These are phyloP conservation scores for Lasiosphaeria ovina DNA, from an alignment of 495 filamentous ascomycete genomes.

Conservation along the genomic window DNA sequence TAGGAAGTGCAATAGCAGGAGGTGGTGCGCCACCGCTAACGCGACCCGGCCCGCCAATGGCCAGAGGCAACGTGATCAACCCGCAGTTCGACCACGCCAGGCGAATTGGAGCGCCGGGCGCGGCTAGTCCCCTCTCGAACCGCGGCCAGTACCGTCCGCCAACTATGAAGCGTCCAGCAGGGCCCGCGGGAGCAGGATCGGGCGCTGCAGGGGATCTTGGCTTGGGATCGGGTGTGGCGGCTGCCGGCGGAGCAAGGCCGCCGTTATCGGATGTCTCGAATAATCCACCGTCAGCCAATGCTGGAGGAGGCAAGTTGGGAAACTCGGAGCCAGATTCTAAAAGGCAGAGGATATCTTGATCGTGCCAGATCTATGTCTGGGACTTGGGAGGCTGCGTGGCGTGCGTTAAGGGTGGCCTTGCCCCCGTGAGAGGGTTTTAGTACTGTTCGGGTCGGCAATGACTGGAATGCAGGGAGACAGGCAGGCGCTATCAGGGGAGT, in stretches of 20 bases:
- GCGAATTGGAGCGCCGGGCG: constrained; percentile 70
- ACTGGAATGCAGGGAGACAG: too few relatives aligned
- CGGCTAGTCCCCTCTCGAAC: constrained; percentile 56
- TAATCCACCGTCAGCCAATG: constrained; percentile 22
- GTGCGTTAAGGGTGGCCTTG: too few relatives aligned
- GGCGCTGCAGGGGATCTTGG: too few relatives aligned
- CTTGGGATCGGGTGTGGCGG: constrained; percentile 1
- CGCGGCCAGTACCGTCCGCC: constrained; percentile 59
- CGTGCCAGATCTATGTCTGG: neutral
- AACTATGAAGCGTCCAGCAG: constrained; percentile 49
- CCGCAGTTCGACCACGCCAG: constrained; percentile 66
- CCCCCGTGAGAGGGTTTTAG: too few relatives aligned
- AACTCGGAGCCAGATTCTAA: constrained; percentile 35
- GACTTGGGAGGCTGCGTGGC: too few relatives aligned
- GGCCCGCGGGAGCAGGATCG: too few relatives aligned
- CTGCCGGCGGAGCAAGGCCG: constrained; percentile 20
- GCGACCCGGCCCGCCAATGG: constrained; percentile 14
- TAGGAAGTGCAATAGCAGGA: neutral
- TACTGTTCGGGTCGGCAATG: too few relatives aligned
- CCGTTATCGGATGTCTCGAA: constrained; percentile 42
- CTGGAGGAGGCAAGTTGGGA: constrained; percentile 9
- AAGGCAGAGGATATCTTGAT: constrained; percentile 40
- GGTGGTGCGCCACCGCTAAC: neutral
- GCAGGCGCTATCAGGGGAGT: too few relatives aligned
- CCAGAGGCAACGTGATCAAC: constrained; percentile 60